Evolutionary conservation across 371 early-diverging fungal species (phyloP).

Genomic region (Fennellomyces sp.): DNA sequence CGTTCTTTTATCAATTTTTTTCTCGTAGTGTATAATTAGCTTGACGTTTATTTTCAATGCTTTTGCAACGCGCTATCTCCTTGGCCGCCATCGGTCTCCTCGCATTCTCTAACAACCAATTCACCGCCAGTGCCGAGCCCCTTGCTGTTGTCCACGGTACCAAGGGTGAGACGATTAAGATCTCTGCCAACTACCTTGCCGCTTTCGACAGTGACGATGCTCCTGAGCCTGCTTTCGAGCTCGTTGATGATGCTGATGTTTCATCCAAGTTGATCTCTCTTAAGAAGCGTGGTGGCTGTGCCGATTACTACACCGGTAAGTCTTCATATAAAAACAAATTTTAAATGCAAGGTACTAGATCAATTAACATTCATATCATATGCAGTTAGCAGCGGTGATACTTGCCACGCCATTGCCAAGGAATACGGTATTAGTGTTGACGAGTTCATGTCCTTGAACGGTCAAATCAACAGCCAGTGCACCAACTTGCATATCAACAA

Average conservation of each 20-base stretch:
- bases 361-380: not conserved
- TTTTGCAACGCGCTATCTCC: slow-evolving; percentile 24
- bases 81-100: slow-evolving; percentile 25
- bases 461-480: slow-evolving; percentile 39
- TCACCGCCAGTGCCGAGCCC: slow-evolving; percentile 7
- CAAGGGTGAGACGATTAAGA: slow-evolving; percentile 10
- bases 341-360: not conserved
- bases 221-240: slow-evolving; percentile 20
- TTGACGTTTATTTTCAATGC: slow-evolving; percentile 12
- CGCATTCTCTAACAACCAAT: slow-evolving; percentile 16
- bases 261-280: slow-evolving; percentile 15
- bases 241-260: slow-evolving; percentile 21
- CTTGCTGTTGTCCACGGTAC: slow-evolving; percentile 18
- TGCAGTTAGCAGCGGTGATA: slow-evolving; percentile 33
- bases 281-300: slow-evolving; percentile 28
- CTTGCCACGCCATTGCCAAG: slow-evolving; percentile 32
- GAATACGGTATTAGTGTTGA: slow-evolving; percentile 24
- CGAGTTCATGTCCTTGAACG: slow-evolving; percentile 32
- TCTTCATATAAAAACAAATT: not conserved
- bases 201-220: slow-evolving; percentile 23
- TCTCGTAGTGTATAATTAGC: slow-evolving; percentile 10
- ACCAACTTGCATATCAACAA: slow-evolving; percentile 43
- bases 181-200: slow-evolving; percentile 26
- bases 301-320: slow-evolving; percentile 30
- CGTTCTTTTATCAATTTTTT: slow-evolving; percentile 10